Conservation (phyloP, 1,284 basidiomycete genomes). For the Pisolithus thermaeus region DNA sequence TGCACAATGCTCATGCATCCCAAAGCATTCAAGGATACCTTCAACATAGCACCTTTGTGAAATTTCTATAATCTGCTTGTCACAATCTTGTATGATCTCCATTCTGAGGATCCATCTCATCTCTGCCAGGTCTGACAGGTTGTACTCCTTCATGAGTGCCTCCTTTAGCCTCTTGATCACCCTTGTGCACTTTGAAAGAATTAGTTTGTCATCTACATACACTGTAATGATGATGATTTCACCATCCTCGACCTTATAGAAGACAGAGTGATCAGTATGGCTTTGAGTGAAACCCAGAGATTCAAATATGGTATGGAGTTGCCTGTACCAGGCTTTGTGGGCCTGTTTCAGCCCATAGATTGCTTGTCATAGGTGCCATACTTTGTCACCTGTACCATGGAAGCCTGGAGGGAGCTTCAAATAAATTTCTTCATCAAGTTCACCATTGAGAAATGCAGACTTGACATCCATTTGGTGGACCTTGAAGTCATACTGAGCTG, state of each 20-base stretch:
- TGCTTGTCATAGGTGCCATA: slow-evolving; percentile 13
- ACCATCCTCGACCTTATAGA: slow-evolving; percentile 5
- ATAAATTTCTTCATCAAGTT: slow-evolving; percentile 2
- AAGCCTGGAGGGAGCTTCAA: slow-evolving; percentile 1
- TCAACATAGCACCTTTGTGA: not conserved
- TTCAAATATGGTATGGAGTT: slow-evolving; percentile 2
- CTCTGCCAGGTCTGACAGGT: not conserved
- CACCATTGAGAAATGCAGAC: slow-evolving; percentile 8
- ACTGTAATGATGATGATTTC: slow-evolving; percentile 9
- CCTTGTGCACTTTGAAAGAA: not conserved
- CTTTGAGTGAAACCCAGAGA: slow-evolving; percentile 4
- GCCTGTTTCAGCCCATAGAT: slow-evolving; percentile 26
- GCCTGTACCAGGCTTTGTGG: slow-evolving; percentile 12
- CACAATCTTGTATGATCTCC: not conserved
- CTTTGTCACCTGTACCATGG: not conserved
- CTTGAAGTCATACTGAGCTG: slow-evolving; percentile 3
- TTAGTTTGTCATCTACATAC: slow-evolving; percentile 19
- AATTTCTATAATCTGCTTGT: not conserved
- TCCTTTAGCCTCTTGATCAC: not conserved
- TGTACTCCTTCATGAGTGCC: not conserved
- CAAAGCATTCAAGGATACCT: no score
- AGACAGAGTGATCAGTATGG: slow-evolving; percentile 17
- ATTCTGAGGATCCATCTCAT: not conserved
- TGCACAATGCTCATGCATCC: no score
- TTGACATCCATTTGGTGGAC: slow-evolving; percentile 17